These are phyloP conservation scores for Sporothrix globosa DNA, from an alignment of 2,329 filamentous ascomycete species.

Conservation along the genomic window DNA sequence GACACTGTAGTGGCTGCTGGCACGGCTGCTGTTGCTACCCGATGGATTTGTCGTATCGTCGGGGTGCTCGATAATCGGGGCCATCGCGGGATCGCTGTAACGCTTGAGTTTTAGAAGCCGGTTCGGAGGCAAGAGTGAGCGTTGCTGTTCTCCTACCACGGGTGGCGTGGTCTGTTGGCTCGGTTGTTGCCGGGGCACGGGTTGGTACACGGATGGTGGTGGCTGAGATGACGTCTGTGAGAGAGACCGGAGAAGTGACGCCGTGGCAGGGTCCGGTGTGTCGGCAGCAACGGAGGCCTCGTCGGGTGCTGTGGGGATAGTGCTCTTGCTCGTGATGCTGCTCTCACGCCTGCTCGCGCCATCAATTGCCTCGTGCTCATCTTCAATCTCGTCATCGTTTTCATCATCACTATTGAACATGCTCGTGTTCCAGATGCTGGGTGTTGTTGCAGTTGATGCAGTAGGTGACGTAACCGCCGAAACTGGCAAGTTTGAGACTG, in stretches of 20 bases:
- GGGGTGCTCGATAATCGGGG: slow-evolving; percentile 34
- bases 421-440: slow-evolving; percentile 34
- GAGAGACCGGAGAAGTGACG: slow-evolving; percentile 25
- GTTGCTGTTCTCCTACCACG: neutral
- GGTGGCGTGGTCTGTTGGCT: neutral
- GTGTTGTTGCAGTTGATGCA: neutral
- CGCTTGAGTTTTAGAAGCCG: slow-evolving; percentile 31
- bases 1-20: slow-evolving; percentile 22
- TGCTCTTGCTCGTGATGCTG: neutral
- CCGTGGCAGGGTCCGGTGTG: slow-evolving; percentile 22
- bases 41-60: slow-evolving; percentile 25
- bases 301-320: neutral
- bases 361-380: neutral
- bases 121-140: slow-evolving; percentile 17
- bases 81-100: slow-evolving; percentile 33
- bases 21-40: slow-evolving; percentile 16
- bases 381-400: slow-evolving; percentile 17
- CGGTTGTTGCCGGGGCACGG: neutral
- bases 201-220: slow-evolving; percentile 20
- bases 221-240: slow-evolving; percentile 28
- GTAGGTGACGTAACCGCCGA: neutral
- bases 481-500: neutral
- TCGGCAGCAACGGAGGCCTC: neutral
- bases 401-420: slow-evolving; percentile 32
- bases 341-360: neutral